Percentiles rank a stretch among this genome's conserved stretches.
Evolutionary conservation across 2,329 filamentous ascomycete species (phyloP).

Genomic region (Verticillium zaregamsianum): DNA sequence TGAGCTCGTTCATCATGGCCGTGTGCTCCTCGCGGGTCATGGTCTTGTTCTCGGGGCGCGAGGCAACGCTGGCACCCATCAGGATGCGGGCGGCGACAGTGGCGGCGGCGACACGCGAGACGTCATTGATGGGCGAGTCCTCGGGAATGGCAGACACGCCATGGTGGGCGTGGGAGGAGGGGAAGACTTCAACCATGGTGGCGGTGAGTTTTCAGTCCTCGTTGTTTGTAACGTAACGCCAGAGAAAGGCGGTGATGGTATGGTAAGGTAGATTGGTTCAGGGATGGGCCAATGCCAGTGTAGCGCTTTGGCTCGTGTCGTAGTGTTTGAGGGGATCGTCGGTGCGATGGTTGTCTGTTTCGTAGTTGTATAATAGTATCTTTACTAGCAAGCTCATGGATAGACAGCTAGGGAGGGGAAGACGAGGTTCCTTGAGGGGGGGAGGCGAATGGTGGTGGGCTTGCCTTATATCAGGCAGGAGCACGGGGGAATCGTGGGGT

Average conservation of each 20-base stretch:
- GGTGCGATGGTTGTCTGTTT: neutral
- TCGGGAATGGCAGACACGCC: constrained; percentile 10
- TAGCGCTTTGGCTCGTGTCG: neutral
- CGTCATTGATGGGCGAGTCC: constrained; percentile 11
- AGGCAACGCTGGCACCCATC: constrained; percentile 13
- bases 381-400: neutral
- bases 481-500: neutral
- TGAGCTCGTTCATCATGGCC: constrained; percentile 32
- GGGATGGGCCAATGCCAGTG: neutral
- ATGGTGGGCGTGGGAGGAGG: constrained; percentile 13
- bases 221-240: neutral
- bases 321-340: neutral
- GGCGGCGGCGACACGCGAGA: constrained; percentile 11
- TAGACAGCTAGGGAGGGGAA: neutral
- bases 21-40: constrained; percentile 38
- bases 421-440: neutral
- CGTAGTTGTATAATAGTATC: neutral
- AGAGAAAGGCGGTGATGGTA: neutral
- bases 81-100: constrained; percentile 12
- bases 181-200: constrained; percentile 28
- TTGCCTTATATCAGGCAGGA: neutral
- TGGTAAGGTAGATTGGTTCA: neutral
- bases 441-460: neutral
- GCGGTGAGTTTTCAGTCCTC: neutral
- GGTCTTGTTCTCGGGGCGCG: constrained; percentile 14